Evolutionary conservation across 345 rosid species (phyloP).

Genomic region (Salix dunnii): DNA sequence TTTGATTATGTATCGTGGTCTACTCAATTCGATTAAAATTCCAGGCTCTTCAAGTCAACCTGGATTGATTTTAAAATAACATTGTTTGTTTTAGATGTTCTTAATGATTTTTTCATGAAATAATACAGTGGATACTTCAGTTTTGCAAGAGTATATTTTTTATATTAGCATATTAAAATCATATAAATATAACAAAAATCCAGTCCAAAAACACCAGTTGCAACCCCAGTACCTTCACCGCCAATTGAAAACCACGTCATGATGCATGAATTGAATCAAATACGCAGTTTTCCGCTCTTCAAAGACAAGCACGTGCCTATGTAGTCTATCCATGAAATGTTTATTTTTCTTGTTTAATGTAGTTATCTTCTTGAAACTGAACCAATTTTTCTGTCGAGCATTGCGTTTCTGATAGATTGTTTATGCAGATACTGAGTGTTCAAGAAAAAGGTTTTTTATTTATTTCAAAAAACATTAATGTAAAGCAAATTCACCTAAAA

Average conservation of each 20-base stretch:
- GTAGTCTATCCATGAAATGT: not conserved
- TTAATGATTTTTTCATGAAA: too few species aligned
- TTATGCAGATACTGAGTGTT: not conserved
- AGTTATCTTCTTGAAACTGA: not conserved
- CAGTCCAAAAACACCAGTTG: too few species aligned
- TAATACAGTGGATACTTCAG: too few species aligned
- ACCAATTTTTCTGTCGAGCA: not conserved
- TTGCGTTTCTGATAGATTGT: not conserved
- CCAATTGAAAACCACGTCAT: not conserved
- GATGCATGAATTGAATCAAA: not conserved
- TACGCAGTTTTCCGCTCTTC: not conserved
- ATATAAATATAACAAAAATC: too few species aligned
- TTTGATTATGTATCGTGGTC: not conserved
- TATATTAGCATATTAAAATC: too few species aligned
- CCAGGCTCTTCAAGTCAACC: too few species aligned
- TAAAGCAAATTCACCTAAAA: too few species aligned
- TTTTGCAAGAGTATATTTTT: too few species aligned
- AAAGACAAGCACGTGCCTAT: not conserved
- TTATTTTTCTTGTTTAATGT: not conserved
- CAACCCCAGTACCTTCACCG: not conserved
- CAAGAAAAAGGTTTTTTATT: not conserved
- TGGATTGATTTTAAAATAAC: too few species aligned
- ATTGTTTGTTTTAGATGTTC: too few species aligned
- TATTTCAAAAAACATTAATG: not conserved
- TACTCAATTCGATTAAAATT: too few species aligned